Percentiles rank a stretch among this genome's conserved stretches.
Conservation (phyloP, 805 yeast genomes). For the Metschnikowia similis region DNA sequence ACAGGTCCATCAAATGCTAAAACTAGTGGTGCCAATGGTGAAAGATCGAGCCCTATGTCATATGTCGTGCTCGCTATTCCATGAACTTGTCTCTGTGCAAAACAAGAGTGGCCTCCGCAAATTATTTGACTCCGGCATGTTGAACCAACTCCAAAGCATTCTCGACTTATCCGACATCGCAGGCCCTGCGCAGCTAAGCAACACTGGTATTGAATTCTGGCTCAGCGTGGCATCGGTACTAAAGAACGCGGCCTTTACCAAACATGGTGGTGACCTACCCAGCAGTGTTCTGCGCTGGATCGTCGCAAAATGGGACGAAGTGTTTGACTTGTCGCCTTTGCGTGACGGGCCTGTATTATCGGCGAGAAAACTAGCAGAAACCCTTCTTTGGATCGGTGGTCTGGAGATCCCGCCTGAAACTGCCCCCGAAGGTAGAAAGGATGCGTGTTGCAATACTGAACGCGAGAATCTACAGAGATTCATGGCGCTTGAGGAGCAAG, state of each 20-base stretch:
- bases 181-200: conserved; percentile 46
- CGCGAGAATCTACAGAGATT: conserved; percentile 6
- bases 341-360: neutral
- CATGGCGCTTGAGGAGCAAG: conserved; percentile 1
- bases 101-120: conserved; percentile 8
- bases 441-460: conserved; percentile 1
- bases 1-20: conserved; percentile 22
- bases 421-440: neutral
- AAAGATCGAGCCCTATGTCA: conserved; percentile 24
- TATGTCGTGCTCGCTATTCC: conserved; percentile 31
- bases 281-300: conserved; percentile 49
- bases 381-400: conserved; percentile 1
- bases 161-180: conserved; percentile 53
- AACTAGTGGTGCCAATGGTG: conserved; percentile 33
- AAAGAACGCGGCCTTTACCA: conserved; percentile 26
- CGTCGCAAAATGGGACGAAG: conserved; percentile 37
- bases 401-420: neutral
- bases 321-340: neutral
- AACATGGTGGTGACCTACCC: conserved; percentile 20
- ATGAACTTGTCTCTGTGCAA: conserved; percentile 9
- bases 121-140: conserved; percentile 36
- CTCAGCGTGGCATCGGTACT: conserved; percentile 32
- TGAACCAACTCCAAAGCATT: conserved; percentile 45
- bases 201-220: conserved; percentile 1
- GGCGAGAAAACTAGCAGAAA: neutral